Evolutionary conservation across 2,329 filamentous ascomycete genomes (phyloP).

Genomic region (Fusarium tanahbumbuense): DNA sequence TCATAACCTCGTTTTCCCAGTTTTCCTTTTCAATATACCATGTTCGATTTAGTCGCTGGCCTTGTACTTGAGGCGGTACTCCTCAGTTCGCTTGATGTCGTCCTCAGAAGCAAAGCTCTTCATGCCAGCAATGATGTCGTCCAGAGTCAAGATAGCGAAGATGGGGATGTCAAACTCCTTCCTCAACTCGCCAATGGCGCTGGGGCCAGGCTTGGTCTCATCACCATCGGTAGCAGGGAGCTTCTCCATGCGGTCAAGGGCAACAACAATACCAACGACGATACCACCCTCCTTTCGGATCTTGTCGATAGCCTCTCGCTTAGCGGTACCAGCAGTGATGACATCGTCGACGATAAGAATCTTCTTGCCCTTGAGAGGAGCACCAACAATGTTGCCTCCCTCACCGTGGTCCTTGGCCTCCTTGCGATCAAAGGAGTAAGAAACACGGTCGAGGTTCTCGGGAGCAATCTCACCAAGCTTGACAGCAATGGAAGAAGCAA

Average conservation of each 20-base stretch:
- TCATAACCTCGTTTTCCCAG: slow-evolving; percentile 15
- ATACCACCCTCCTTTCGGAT: slow-evolving; percentile 87
- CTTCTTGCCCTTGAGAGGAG: slow-evolving; percentile 83
- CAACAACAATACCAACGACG: slow-evolving; percentile 88
- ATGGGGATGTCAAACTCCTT: slow-evolving; percentile 88
- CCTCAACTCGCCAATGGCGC: slow-evolving; percentile 86
- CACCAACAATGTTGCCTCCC: slow-evolving; percentile 91
- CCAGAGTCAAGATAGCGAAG: slow-evolving; percentile 82
- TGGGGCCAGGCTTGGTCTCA: slow-evolving; percentile 75
- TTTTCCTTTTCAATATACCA: neutral
- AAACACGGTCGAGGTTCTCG: slow-evolving; percentile 73
- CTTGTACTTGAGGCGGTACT: slow-evolving; percentile 76
- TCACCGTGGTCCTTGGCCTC: slow-evolving; percentile 97
- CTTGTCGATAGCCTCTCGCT: slow-evolving; percentile 90
- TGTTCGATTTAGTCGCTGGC: slow-evolving; percentile 61
- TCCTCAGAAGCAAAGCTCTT: slow-evolving; percentile 70
- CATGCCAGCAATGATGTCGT: slow-evolving; percentile 82
- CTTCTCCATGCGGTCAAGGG: slow-evolving; percentile 88
- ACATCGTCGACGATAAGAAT: slow-evolving; percentile 96
- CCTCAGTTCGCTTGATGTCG: slow-evolving; percentile 75
- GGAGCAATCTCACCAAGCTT: slow-evolving; percentile 79
- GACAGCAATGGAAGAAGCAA: slow-evolving; percentile 81
- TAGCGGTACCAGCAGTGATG: slow-evolving; percentile 93
- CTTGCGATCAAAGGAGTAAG: slow-evolving; percentile 95
- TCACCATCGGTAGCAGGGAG: slow-evolving; percentile 73